Conservation (phyloP, 495 filamentous ascomycete species). For the Penicillium daleae region DNA sequence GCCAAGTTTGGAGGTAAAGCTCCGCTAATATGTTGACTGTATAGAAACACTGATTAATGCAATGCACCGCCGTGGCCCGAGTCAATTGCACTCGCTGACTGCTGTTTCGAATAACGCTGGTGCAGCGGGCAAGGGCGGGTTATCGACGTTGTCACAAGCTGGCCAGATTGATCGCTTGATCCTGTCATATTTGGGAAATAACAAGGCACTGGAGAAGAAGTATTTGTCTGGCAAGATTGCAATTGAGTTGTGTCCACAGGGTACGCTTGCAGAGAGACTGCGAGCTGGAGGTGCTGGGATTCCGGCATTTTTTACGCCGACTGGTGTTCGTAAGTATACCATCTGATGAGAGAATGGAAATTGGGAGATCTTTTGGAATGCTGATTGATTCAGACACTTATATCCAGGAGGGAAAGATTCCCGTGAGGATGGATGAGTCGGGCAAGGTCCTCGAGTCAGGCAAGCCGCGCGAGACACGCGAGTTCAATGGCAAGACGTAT, state of each 20-base stretch:
- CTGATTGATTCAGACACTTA: constrained; percentile 55
- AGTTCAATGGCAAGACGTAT: constrained; percentile 83
- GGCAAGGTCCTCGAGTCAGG: constrained; percentile 73
- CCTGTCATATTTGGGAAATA: constrained; percentile 84
- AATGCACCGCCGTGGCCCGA: constrained; percentile 65
- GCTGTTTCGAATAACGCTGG: constrained; percentile 94
- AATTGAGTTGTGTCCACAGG: constrained; percentile 87
- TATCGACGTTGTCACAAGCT: constrained; percentile 76
- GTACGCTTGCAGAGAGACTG: constrained; percentile 84
- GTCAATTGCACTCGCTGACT: constrained; percentile 73
- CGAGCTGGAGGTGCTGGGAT: constrained; percentile 84
- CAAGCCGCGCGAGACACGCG: constrained; percentile 77
- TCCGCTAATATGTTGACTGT: too few relatives aligned
- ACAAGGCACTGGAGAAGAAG: constrained; percentile 83
- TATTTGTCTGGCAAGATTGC: constrained; percentile 83
- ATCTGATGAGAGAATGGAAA: neutral
- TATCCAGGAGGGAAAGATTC: constrained; percentile 83
- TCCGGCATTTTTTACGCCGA: constrained; percentile 90
- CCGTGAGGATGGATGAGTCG: constrained; percentile 72
- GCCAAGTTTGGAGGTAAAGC: neutral
- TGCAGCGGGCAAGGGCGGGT: constrained; percentile 69
- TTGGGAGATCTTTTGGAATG: neutral
- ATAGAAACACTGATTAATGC: constrained; percentile 79
- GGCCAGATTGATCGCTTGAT: constrained; percentile 85
- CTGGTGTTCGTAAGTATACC: constrained; percentile 64